Percentiles rank a stretch among this genome's conserved stretches.
These are phyloP conservation scores for Pyrenochaeta sp. DNA, from an alignment of 2,329 filamentous ascomycete species.

Conservation along the genomic window DNA sequence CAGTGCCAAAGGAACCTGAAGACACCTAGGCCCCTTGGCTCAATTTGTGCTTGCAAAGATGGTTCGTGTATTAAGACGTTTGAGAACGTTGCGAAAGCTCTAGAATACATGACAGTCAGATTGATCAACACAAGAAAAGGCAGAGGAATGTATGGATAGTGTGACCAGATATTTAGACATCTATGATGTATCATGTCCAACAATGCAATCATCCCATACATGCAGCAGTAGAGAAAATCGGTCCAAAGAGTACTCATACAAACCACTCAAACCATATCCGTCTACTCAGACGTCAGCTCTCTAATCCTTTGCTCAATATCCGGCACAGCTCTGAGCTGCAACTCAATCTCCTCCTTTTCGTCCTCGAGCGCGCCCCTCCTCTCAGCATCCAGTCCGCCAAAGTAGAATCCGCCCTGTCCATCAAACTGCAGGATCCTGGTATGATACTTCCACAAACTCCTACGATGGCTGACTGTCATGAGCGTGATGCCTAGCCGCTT, in stretches of 20 bases:
- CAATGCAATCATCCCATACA: neutral
- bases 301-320: slow-evolving; percentile 86
- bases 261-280: neutral
- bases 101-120: too few relatives aligned
- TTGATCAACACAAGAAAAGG: too few relatives aligned
- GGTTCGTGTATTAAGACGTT: too few relatives aligned
- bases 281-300: slow-evolving; percentile 67
- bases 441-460: slow-evolving; percentile 97
- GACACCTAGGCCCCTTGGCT: too few relatives aligned
- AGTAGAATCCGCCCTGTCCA: slow-evolving; percentile 89
- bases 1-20: too few relatives aligned
- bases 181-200: neutral
- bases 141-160: too few relatives aligned
- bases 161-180: neutral
- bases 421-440: slow-evolving; percentile 95
- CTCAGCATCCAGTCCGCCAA: slow-evolving; percentile 89
- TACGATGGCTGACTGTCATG: slow-evolving; percentile 93
- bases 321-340: slow-evolving; percentile 83
- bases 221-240: neutral
- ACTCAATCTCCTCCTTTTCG: slow-evolving; percentile 92
- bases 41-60: too few relatives aligned
- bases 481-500: slow-evolving; percentile 91
- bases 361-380: slow-evolving; percentile 86
- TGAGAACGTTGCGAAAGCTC: too few relatives aligned
- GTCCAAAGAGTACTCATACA: neutral